These are phyloP conservation scores for Nectriaceae sp. DNA, from an alignment of 2,329 filamentous ascomycete genomes.

Conservation along the genomic window DNA sequence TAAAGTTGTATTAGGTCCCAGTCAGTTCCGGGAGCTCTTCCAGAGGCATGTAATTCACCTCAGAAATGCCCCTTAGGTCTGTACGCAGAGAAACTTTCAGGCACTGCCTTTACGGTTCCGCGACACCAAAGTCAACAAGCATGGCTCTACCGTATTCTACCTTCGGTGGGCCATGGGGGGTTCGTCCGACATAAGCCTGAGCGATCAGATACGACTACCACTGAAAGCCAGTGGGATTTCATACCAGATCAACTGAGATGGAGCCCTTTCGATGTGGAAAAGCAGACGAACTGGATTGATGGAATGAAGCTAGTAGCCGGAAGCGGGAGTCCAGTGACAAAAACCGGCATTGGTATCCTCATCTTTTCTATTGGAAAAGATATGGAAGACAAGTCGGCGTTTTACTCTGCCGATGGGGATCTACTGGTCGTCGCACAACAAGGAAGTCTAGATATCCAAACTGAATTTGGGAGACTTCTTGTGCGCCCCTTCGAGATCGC, in stretches of 20 bases:
- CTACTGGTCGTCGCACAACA: constrained; percentile 76
- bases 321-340: constrained; percentile 77
- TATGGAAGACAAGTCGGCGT: constrained; percentile 74
- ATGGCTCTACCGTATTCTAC: constrained; percentile 72
- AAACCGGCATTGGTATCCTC: constrained; percentile 77
- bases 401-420: constrained; percentile 84
- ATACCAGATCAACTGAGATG: constrained; percentile 80
- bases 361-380: constrained; percentile 77
- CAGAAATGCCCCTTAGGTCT: constrained; percentile 78
- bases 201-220: background rate
- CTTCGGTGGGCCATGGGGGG: constrained; percentile 57
- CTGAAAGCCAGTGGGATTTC: constrained; percentile 29
- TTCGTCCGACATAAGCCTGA: constrained; percentile 7
- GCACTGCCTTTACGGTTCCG: constrained; percentile 71
- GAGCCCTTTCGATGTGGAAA: constrained; percentile 76
- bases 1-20: constrained; percentile 59
- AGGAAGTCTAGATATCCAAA: constrained; percentile 73
- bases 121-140: constrained; percentile 69
- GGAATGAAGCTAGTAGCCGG: constrained; percentile 73
- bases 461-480: constrained; percentile 72
- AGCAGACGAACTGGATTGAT: constrained; percentile 55
- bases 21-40: constrained; percentile 76
- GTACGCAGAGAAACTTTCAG: constrained; percentile 79
- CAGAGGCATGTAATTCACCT: constrained; percentile 76
- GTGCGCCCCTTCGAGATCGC: constrained; percentile 79